Conservation (phyloP, 139 green algal species). For the Asterochloris sp. region DNA sequence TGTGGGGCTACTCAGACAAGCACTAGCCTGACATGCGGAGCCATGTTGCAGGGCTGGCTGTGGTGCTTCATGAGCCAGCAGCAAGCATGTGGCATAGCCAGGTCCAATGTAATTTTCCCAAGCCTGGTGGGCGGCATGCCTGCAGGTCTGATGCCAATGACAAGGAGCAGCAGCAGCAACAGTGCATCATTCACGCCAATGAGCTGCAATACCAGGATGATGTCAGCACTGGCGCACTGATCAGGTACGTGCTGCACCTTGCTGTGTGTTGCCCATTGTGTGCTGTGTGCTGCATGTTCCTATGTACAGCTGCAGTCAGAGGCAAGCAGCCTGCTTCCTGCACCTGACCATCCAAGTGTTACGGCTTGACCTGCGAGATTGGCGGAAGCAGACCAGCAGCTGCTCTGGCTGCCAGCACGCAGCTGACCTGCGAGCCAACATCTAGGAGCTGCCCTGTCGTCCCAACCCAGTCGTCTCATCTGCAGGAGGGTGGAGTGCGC, state of each 20-base stretch:
- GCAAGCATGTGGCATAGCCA: too few species aligned
- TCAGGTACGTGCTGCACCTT: slow-evolving; percentile 2
- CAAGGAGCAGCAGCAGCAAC: neutral
- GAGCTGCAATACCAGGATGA: slow-evolving; percentile 43
- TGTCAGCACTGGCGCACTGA: slow-evolving; percentile 46
- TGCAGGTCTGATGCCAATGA: too few species aligned
- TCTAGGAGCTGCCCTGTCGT: neutral
- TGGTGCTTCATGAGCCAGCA: too few species aligned
- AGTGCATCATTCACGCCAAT: slow-evolving; percentile 45
- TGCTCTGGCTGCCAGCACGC: neutral
- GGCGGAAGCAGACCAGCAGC: neutral
- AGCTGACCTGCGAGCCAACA: neutral
- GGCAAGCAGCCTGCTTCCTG: neutral
- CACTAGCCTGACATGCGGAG: too few species aligned
- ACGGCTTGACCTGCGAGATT: too few species aligned
- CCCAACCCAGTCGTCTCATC: too few species aligned
- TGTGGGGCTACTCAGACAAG: too few species aligned
- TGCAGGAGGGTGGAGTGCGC: slow-evolving; percentile 5
- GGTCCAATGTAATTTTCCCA: too few species aligned
- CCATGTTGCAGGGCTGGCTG: too few species aligned
- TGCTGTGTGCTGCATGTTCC: neutral
- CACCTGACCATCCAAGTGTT: neutral
- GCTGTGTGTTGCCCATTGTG: neutral
- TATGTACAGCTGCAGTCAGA: too few species aligned
- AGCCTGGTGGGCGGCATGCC: too few species aligned